These are phyloP conservation scores for Dictyostelium brefeldianum DNA, from an alignment of 78 protist species.

Conservation along the genomic window DNA sequence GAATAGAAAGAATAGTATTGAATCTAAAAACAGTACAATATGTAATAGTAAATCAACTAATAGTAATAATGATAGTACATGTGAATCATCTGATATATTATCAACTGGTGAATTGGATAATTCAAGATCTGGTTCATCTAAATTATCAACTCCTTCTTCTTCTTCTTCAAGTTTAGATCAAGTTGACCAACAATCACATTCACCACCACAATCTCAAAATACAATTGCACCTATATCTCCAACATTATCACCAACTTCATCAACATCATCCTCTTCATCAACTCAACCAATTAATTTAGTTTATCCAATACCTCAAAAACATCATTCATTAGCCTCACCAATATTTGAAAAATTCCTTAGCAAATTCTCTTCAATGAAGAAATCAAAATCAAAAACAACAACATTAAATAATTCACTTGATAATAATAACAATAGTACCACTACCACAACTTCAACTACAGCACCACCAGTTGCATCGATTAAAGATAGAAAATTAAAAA, in stretches of 20 bases:
- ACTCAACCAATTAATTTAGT: not conserved
- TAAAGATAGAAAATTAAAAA: constrained; percentile 2
- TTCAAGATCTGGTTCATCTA: not conserved
- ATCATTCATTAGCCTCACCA: constrained; percentile 1
- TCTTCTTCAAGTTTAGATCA: constrained; percentile 6
- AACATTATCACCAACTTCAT: not conserved
- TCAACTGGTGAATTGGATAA: not conserved
- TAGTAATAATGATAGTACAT: not conserved
- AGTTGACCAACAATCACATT: not conserved
- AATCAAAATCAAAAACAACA: constrained; percentile 18
- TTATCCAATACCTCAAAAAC: not conserved
- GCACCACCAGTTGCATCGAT: not conserved
- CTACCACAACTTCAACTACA: not conserved
- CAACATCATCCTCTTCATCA: not conserved
- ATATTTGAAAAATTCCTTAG: constrained; percentile 15
- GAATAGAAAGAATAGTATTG: constrained; percentile 13
- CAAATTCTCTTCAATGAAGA: not conserved
- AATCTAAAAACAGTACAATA: not conserved
- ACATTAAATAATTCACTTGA: not conserved
- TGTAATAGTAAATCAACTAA: not conserved
- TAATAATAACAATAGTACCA: not conserved
- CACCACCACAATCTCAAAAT: not conserved
- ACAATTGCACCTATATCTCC: constrained; percentile 11
- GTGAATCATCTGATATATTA: not conserved
- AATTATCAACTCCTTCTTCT: not conserved